Evolutionary conservation across 495 filamentous ascomycete species (phyloP).

Genomic region (Annulohypoxylon maeteangense): DNA sequence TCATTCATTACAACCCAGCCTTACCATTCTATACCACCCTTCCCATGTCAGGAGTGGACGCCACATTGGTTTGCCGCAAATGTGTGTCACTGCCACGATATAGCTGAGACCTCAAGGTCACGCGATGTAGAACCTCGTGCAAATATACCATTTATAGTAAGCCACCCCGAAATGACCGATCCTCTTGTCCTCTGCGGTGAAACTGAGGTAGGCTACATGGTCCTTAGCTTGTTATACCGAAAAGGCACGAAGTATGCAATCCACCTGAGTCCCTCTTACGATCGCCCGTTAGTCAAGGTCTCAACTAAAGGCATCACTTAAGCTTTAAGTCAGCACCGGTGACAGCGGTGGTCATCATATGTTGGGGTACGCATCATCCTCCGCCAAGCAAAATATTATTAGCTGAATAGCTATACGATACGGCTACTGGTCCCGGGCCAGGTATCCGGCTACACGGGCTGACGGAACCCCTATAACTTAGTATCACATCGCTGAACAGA

Average conservation of each 20-base stretch:
- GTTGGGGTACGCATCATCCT: constrained; percentile 30
- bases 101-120: constrained; percentile 41
- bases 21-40: constrained; percentile 3
- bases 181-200: constrained; percentile 39
- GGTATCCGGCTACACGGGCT: constrained; percentile 29
- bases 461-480: constrained; percentile 20
- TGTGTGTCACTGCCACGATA: constrained; percentile 26
- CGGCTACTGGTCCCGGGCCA: constrained; percentile 7
- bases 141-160: constrained; percentile 35
- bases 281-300: constrained; percentile 13
- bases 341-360: constrained; percentile 24
- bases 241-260: constrained; percentile 18
- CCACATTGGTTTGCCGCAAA: constrained; percentile 11
- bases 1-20: constrained; percentile 2
- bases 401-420: constrained; percentile 17
- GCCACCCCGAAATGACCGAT: constrained; percentile 37
- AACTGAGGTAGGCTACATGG: constrained; percentile 32
- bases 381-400: constrained; percentile 30
- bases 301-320: neutral
- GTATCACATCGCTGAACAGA: constrained; percentile 5
- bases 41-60: neutral
- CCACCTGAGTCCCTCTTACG: constrained; percentile 21
- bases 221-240: constrained; percentile 10
- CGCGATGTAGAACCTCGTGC: constrained; percentile 41
- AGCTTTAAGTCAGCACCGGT: constrained; percentile 19